These are phyloP conservation scores for Actinomucor elegans DNA, from an alignment of 371 early-diverging fungal genomes.

Conservation along the genomic window DNA sequence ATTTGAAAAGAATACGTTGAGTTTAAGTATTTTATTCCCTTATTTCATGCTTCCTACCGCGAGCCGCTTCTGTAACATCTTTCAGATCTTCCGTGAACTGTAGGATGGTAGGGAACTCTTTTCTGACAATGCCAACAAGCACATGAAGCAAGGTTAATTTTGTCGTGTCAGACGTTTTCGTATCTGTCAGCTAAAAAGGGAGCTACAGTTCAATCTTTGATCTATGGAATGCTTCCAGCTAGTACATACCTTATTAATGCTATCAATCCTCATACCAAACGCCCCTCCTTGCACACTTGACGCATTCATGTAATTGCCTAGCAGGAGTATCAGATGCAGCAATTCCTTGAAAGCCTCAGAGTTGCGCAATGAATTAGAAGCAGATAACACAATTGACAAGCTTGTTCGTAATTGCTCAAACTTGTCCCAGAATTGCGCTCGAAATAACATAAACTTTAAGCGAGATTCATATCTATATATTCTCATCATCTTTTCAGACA, in stretches of 20 bases:
- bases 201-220: too few species aligned
- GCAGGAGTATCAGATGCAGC: slow-evolving; percentile 47
- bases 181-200: slow-evolving; percentile 50
- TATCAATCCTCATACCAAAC: slow-evolving; percentile 54
- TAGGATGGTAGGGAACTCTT: slow-evolving; percentile 49
- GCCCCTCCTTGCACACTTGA: slow-evolving; percentile 59
- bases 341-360: slow-evolving; percentile 42
- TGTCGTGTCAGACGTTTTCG: slow-evolving; percentile 44
- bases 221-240: not conserved
- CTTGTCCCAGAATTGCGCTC: slow-evolving; percentile 49
- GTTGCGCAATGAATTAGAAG: slow-evolving; percentile 44
- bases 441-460: slow-evolving; percentile 49
- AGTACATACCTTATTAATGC: slow-evolving; percentile 56
- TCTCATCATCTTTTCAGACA: slow-evolving; percentile 54
- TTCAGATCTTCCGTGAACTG: slow-evolving; percentile 41
- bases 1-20: not conserved
- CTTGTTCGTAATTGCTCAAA: slow-evolving; percentile 45
- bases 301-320: slow-evolving; percentile 67
- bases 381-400: slow-evolving; percentile 39
- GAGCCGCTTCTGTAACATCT: slow-evolving; percentile 36
- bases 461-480: slow-evolving; percentile 52
- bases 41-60: slow-evolving; percentile 24
- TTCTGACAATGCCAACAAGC: slow-evolving; percentile 43
- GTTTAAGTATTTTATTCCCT: not conserved
- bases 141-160: slow-evolving; percentile 50